Evolutionary conservation across 257 asterid genomes (phyloP).

Genomic region (Eustoma russellianum): DNA sequence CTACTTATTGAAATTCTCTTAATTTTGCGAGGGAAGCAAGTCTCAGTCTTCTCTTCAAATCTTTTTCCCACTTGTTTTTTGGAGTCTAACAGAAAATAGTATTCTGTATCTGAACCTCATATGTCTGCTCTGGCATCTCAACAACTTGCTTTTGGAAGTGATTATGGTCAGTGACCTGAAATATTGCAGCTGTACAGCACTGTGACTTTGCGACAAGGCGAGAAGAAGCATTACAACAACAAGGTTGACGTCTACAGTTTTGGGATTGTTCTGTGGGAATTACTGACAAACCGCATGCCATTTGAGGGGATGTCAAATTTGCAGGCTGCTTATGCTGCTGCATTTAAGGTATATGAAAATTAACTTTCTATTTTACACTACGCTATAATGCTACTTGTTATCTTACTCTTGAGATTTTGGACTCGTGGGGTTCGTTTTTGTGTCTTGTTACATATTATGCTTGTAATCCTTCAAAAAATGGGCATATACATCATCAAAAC

Average conservation of each 20-base stretch:
- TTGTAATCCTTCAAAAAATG: no score
- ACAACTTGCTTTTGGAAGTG: background rate
- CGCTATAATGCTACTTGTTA: no score
- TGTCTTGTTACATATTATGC: no score
- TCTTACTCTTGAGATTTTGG: no score
- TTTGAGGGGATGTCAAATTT: constrained; percentile 97
- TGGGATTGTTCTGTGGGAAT: constrained; percentile 90
- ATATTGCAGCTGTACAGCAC: constrained; percentile 89
- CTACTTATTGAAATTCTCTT: no score
- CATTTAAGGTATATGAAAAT: constrained; percentile 63
- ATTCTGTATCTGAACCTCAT: background rate
- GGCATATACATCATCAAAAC: no score
- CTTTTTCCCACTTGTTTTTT: no score
- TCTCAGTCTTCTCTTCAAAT: no score
- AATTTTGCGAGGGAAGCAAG: no score
- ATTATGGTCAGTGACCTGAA: constrained; percentile 1
- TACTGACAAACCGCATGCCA: constrained; percentile 88
- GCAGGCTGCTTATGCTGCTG: constrained; percentile 99
- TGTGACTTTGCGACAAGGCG: constrained; percentile 93
- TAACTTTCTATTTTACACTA: background rate
- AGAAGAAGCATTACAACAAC: constrained; percentile 95
- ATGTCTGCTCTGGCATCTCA: constrained; percentile 2
- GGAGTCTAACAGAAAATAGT: background rate
- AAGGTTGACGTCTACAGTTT: constrained; percentile 94
- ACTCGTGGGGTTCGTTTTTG: no score